Evolutionary conservation across 352 stramenopile species (phyloP).

Genomic region (Phytophthora crassamura): DNA sequence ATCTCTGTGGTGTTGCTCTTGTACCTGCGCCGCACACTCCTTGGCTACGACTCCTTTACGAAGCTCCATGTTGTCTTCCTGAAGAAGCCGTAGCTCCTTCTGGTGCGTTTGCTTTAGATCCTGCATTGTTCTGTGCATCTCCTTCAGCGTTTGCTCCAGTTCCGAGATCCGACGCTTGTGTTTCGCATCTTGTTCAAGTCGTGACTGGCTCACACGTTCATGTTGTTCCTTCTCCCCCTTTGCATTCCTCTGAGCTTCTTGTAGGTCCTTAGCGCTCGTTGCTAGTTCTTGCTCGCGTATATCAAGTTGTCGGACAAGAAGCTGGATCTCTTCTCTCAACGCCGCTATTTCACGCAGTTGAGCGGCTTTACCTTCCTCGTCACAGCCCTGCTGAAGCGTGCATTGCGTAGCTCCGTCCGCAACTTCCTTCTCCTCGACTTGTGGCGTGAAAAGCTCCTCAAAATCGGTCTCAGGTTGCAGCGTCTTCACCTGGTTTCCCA

Average conservation of each 20-base stretch:
- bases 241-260: slow-evolving; percentile 5
- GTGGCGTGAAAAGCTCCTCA: background rate
- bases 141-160: slow-evolving; percentile 13
- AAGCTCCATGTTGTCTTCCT: slow-evolving; percentile 20
- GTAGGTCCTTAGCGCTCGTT: background rate
- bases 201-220: background rate
- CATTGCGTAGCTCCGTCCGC: slow-evolving; percentile 26
- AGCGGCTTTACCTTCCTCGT: slow-evolving; percentile 9
- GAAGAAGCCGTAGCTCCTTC: slow-evolving; percentile 17
- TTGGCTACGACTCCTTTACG: slow-evolving; percentile 3
- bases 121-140: background rate
- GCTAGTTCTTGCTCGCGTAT: slow-evolving; percentile 19
- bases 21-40: slow-evolving; percentile 1
- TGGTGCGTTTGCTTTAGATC: slow-evolving; percentile 11
- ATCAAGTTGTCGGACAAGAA: slow-evolving; percentile 5
- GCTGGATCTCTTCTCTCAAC: slow-evolving; percentile 11
- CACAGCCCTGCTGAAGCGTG: slow-evolving; percentile 11
- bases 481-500: slow-evolving; percentile 27
- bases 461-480: slow-evolving; percentile 13
- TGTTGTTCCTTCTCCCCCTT: slow-evolving; percentile 10
- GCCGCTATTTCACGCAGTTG: slow-evolving; percentile 7
- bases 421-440: background rate
- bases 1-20: slow-evolving; percentile 13
- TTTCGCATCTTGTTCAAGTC: background rate
- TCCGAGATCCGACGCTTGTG: slow-evolving; percentile 12